Percentiles rank a stretch among this genome's conserved stretches.
phyloP scores from a whole-genome alignment of 179 eudicot genomes.

The Silene noctiflora region DNA sequence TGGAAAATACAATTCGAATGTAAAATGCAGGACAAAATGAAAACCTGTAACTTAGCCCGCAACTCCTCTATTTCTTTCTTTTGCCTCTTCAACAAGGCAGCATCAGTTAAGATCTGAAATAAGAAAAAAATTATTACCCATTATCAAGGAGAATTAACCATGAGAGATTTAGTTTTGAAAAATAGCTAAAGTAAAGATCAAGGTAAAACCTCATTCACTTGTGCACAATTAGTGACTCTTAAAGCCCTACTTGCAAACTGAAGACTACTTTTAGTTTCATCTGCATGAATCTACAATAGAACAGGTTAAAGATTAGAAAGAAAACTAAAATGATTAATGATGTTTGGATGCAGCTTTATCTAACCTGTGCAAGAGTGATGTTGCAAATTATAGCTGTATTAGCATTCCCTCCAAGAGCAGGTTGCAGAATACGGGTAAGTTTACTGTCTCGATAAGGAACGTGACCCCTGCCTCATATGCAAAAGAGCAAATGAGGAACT shows the following conservation, averaged over 20 bases:
- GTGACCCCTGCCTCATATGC: conserved; percentile 62
- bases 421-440: conserved; percentile 93
- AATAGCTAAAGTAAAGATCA: background rate
- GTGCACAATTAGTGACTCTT: conserved; percentile 91
- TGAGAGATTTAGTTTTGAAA: background rate
- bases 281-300: conserved; percentile 80
- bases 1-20: background rate
- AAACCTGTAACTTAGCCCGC: conserved; percentile 85
- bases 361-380: conserved; percentile 94
- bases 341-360: background rate
- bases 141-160: background rate
- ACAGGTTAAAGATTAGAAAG: conserved; percentile 14
- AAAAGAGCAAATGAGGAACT: conserved; percentile 10
- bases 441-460: conserved; percentile 99
- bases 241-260: conserved; percentile 98
- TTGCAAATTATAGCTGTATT: conserved; percentile 95
- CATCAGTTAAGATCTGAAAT: conserved; percentile 87
- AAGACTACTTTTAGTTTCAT: conserved; percentile 97
- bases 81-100: conserved; percentile 93
- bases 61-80: conserved; percentile 97
- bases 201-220: conserved; percentile 76
- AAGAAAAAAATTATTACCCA: conserved; percentile 10
- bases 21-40: conserved; percentile 4
- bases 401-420: conserved; percentile 97
- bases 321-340: background rate